Percentiles rank a stretch among this genome's conserved stretches.
These are phyloP conservation scores for Candida vartiovaarae DNA, from an alignment of 805 yeast species.

Conservation along the genomic window DNA sequence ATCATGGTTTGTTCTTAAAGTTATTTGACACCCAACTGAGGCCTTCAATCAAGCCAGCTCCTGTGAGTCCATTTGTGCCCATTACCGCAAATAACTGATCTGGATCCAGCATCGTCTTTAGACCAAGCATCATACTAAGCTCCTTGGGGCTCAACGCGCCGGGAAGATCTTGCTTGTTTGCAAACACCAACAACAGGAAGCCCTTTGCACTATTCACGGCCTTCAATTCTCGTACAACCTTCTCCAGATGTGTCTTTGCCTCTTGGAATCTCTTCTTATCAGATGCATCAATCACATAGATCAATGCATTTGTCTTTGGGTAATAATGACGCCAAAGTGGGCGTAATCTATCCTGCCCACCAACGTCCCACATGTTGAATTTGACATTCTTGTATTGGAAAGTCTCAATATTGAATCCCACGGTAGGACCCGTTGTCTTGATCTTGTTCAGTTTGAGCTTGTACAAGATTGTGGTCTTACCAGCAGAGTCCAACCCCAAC, in stretches of 20 bases:
- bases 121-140: slow-evolving; percentile 62
- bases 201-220: slow-evolving; percentile 42
- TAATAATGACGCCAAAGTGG: slow-evolving; percentile 95
- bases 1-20: slow-evolving; percentile 23
- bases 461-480: slow-evolving; percentile 83
- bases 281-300: slow-evolving; percentile 82
- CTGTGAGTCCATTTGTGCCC: slow-evolving; percentile 84
- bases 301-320: slow-evolving; percentile 87
- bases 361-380: slow-evolving; percentile 91
- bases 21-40: slow-evolving; percentile 78
- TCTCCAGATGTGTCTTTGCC: slow-evolving; percentile 67
- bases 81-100: slow-evolving; percentile 86
- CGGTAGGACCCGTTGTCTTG: slow-evolving; percentile 82
- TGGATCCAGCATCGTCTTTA: slow-evolving; percentile 48
- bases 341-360: slow-evolving; percentile 90
- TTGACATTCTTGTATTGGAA: slow-evolving; percentile 75
- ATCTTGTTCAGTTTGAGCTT: slow-evolving; percentile 74
- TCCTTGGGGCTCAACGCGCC: slow-evolving; percentile 86
- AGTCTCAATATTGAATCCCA: slow-evolving; percentile 89
- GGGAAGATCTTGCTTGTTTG: slow-evolving; percentile 92
- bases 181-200: slow-evolving; percentile 75
- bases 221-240: slow-evolving; percentile 78
- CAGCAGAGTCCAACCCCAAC: slow-evolving; percentile 92
- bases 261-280: slow-evolving; percentile 68
- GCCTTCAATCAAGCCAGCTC: slow-evolving; percentile 85